phyloP scores from a whole-genome alignment of 2,329 filamentous ascomycete genomes.

The Botrytis paeoniae region DNA sequence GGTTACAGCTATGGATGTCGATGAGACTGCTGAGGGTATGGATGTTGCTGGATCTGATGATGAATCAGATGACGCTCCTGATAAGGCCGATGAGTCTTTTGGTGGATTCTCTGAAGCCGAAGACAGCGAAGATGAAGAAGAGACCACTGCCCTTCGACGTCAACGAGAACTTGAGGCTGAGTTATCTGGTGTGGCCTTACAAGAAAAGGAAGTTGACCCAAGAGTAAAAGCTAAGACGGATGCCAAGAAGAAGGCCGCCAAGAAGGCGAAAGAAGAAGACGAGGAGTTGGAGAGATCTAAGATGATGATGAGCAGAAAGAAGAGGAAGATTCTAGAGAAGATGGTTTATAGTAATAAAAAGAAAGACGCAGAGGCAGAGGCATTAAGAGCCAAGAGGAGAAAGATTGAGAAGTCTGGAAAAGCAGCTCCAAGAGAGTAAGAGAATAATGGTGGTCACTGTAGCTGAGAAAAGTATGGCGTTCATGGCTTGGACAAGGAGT shows the following conservation, averaged over 20 bases:
- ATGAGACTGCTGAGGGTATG: constrained; percentile 37
- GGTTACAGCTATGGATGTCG: constrained; percentile 31
- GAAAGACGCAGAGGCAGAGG: constrained; percentile 86
- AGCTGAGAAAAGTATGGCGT: constrained; percentile 31
- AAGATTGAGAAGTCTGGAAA: constrained; percentile 66
- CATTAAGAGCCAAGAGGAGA: constrained; percentile 83
- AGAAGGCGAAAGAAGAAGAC: constrained; percentile 70
- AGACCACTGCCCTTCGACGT: constrained; percentile 63
- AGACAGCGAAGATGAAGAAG: constrained; percentile 58
- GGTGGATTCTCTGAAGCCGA: constrained; percentile 40
- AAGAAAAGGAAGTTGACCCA: constrained; percentile 49
- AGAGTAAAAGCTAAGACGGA: constrained; percentile 66
- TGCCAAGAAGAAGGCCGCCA: constrained; percentile 64
- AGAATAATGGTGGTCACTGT: constrained; percentile 6
- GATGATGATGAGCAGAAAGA: constrained; percentile 98
- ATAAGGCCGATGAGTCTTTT: constrained; percentile 34
- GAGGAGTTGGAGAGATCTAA: constrained; percentile 91
- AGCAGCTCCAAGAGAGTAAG: constrained; percentile 28
- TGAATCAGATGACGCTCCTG: constrained; percentile 42
- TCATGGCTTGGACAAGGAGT: constrained; percentile 21
- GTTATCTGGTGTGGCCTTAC: constrained; percentile 65
- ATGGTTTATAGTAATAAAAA: constrained; percentile 96
- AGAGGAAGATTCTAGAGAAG: constrained; percentile 95
- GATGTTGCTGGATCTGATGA: constrained; percentile 38
- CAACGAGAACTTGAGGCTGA: constrained; percentile 93